Conservation (phyloP, 306 rosid species). For the Vigna angularis region DNA sequence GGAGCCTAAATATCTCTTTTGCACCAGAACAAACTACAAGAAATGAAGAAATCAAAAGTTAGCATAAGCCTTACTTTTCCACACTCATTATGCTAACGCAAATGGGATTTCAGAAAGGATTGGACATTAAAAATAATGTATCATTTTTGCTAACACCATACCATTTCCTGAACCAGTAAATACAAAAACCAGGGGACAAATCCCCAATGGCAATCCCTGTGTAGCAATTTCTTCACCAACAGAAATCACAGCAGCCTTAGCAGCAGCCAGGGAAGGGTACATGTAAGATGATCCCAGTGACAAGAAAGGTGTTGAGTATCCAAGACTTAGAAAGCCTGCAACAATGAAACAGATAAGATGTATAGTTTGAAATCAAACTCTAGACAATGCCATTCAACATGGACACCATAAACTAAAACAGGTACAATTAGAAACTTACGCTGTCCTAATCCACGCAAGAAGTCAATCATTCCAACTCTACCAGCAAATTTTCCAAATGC, state of each 20-base stretch:
- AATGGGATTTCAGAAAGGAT: slow-evolving; percentile 31
- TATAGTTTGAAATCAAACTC: slow-evolving; percentile 28
- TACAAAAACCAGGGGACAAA: slow-evolving; percentile 87
- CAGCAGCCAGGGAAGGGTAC: slow-evolving; percentile 95
- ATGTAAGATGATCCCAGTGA: slow-evolving; percentile 94
- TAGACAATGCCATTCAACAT: slow-evolving; percentile 16
- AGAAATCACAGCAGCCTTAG: slow-evolving; percentile 94
- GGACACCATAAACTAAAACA: slow-evolving; percentile 3
- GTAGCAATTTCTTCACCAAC: slow-evolving; percentile 94
- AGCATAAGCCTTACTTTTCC: slow-evolving; percentile 17
- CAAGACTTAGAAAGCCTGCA: slow-evolving; percentile 86
- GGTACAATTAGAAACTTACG: slow-evolving; percentile 55
- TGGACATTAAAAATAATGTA: background rate
- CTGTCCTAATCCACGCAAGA: slow-evolving; percentile 80
- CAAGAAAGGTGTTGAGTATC: slow-evolving; percentile 95
- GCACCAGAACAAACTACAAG: slow-evolving; percentile 87
- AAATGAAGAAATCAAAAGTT: slow-evolving; percentile 31
- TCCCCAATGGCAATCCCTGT: slow-evolving; percentile 81
- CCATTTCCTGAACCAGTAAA: slow-evolving; percentile 97
- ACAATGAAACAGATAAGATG: slow-evolving; percentile 33
- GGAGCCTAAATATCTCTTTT: slow-evolving; percentile 90
- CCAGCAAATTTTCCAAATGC: slow-evolving; percentile 97
- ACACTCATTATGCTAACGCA: slow-evolving; percentile 20
- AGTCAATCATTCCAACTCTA: slow-evolving; percentile 90
- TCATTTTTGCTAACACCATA: slow-evolving; percentile 56